phyloP scores from a whole-genome alignment of 805 yeast species.

The Monosporozyma yasuniensis region DNA sequence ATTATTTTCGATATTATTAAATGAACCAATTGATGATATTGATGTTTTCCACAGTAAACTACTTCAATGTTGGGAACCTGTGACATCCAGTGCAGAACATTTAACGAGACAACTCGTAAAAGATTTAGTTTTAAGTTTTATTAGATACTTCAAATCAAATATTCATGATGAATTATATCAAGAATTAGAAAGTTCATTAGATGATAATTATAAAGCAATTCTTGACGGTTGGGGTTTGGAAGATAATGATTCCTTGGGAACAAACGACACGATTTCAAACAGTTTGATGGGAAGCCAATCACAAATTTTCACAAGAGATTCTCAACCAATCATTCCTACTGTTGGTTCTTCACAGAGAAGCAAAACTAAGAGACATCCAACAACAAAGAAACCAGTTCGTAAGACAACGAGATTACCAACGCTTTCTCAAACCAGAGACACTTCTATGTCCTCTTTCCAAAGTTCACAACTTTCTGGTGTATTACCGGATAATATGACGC shows the following conservation, averaged over 20 bases:
- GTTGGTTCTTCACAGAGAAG: slow-evolving; percentile 23
- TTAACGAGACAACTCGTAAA: slow-evolving; percentile 16
- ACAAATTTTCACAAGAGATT: slow-evolving; percentile 10
- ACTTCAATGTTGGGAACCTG: slow-evolving; percentile 25
- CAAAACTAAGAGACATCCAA: background rate
- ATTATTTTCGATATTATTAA: slow-evolving; percentile 10
- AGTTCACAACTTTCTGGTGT: slow-evolving; percentile 6
- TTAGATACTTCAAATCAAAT: slow-evolving; percentile 9
- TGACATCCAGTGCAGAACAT: slow-evolving; percentile 11
- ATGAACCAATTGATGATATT: slow-evolving; percentile 13
- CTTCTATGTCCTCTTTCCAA: background rate
- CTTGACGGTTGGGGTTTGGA: slow-evolving; percentile 23
- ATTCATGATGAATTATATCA: slow-evolving; percentile 5
- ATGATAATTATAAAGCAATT: slow-evolving; percentile 11
- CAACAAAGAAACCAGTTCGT: background rate
- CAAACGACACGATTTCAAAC: slow-evolving; percentile 6
- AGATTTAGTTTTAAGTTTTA: slow-evolving; percentile 11
- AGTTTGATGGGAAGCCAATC: slow-evolving; percentile 4
- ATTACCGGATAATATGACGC: slow-evolving; percentile 26
- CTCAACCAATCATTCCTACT: slow-evolving; percentile 25
- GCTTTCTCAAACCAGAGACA: background rate
- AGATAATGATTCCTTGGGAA: slow-evolving; percentile 16
- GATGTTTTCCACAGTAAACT: slow-evolving; percentile 21
- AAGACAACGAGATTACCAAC: background rate
- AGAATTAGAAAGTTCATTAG: slow-evolving; percentile 6